Evolutionary conservation across 2,329 filamentous ascomycete genomes (phyloP).

Genomic region (Clarireedia monteithiana): DNA sequence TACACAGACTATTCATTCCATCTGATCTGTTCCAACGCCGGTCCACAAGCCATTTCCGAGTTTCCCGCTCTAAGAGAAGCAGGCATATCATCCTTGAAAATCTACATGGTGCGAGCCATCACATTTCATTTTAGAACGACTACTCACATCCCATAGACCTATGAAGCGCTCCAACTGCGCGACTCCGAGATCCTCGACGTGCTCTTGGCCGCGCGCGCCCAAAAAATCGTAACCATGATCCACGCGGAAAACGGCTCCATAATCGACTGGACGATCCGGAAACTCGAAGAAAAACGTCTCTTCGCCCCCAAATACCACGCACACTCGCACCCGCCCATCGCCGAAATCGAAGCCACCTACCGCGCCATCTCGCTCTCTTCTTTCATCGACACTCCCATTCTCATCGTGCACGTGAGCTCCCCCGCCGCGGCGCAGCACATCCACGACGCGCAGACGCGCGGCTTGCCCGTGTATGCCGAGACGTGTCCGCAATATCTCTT

Average conservation of each 20-base stretch:
- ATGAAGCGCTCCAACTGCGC: slow-evolving; percentile 33
- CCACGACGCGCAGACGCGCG: slow-evolving; percentile 38
- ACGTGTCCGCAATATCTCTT: slow-evolving; percentile 51
- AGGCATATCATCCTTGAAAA: slow-evolving; percentile 37
- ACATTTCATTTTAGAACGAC: background rate
- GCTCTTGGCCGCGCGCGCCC: slow-evolving; percentile 34
- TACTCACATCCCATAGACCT: slow-evolving; percentile 23
- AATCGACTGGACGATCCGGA: slow-evolving; percentile 45
- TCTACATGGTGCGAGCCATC: slow-evolving; percentile 30
- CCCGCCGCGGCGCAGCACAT: slow-evolving; percentile 40
- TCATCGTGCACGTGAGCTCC: slow-evolving; percentile 46
- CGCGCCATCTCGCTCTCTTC: slow-evolving; percentile 42
- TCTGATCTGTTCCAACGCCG: slow-evolving; percentile 36
- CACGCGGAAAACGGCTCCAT: slow-evolving; percentile 48
- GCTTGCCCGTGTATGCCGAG: slow-evolving; percentile 44
- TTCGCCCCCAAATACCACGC: slow-evolving; percentile 45
- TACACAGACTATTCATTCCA: slow-evolving; percentile 44
- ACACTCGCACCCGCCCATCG: slow-evolving; percentile 40
- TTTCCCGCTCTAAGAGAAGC: slow-evolving; percentile 26
- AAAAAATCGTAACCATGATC: slow-evolving; percentile 46
- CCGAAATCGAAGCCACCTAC: slow-evolving; percentile 45
- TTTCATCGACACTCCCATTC: slow-evolving; percentile 43
- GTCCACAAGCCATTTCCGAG: slow-evolving; percentile 29
- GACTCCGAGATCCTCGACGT: slow-evolving; percentile 36
- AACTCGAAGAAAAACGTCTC: slow-evolving; percentile 40